These are phyloP conservation scores for Vigna angularis DNA, from an alignment of 306 rosid genomes.

Conservation along the genomic window DNA sequence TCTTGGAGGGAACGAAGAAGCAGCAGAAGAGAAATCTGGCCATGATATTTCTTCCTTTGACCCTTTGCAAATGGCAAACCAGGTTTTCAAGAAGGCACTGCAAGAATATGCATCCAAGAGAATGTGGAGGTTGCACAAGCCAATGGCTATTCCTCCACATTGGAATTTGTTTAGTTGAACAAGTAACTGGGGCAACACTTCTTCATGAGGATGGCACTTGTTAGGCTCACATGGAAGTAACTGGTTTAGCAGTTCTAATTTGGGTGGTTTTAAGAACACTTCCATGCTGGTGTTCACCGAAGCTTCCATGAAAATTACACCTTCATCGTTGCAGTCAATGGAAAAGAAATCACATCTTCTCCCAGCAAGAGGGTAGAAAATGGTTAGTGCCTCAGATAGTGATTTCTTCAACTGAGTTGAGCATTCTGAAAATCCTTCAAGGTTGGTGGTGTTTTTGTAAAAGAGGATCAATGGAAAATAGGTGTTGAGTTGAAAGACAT, in stretches of 20 bases:
- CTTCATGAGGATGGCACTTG: constrained; percentile 31
- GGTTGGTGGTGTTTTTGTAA: no score
- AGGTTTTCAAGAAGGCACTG: constrained; percentile 46
- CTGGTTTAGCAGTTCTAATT: constrained; percentile 41
- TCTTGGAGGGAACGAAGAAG: constrained; percentile 53
- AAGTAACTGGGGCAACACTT: constrained; percentile 44
- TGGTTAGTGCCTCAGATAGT: constrained; percentile 46
- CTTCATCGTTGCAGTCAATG: constrained; percentile 56
- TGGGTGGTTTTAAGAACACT: constrained; percentile 53
- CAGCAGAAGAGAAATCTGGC: constrained; percentile 48
- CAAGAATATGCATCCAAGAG: constrained; percentile 49
- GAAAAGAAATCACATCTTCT: constrained; percentile 43
- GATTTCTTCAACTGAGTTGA: constrained; percentile 50
- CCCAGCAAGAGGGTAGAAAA: constrained; percentile 58
- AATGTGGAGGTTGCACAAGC: constrained; percentile 53
- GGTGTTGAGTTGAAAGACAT: constrained; percentile 48
- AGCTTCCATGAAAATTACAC: constrained; percentile 55
- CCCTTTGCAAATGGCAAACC: constrained; percentile 50
- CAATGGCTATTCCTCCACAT: constrained; percentile 68
- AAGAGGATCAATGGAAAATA: constrained; percentile 40
- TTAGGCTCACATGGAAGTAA: constrained; percentile 57
- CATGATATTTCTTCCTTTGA: not conserved
- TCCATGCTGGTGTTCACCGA: constrained; percentile 41
- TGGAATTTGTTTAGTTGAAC: constrained; percentile 59
- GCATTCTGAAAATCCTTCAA: constrained; percentile 15